Conservation (phyloP, 2,329 filamentous ascomycete species). For the Pseudogymnoascus sp. region DNA sequence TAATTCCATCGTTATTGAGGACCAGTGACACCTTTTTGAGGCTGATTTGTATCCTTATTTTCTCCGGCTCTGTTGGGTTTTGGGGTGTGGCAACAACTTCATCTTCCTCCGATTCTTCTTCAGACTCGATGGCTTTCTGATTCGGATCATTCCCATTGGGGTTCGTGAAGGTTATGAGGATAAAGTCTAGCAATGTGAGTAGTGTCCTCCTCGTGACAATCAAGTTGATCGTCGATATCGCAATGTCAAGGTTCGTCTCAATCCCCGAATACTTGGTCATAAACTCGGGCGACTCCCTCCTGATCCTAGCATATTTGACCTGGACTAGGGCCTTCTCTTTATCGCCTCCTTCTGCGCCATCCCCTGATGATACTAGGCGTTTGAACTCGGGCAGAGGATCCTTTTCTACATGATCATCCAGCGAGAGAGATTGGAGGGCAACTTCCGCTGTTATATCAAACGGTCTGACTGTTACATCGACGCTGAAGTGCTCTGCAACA, state of each 20-base stretch:
- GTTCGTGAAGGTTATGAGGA: constrained; percentile 81
- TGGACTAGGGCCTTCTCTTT: constrained; percentile 75
- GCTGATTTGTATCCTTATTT: constrained; percentile 86
- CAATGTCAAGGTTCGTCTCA: constrained; percentile 84
- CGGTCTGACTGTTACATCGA: constrained; percentile 80
- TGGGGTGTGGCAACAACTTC: constrained; percentile 22
- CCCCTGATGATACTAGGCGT: constrained; percentile 85
- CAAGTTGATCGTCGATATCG: constrained; percentile 90
- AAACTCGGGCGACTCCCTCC: constrained; percentile 86
- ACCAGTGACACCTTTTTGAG: constrained; percentile 90
- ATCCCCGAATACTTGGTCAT: constrained; percentile 86
- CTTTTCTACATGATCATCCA: constrained; percentile 91
- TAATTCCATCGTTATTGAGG: constrained; percentile 94
- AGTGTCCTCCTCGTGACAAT: constrained; percentile 90
- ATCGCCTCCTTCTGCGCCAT: constrained; percentile 62
- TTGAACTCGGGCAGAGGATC: constrained; percentile 86
- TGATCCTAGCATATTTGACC: constrained; percentile 84
- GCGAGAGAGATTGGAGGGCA: constrained; percentile 72
- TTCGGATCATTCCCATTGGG: constrained; percentile 42
- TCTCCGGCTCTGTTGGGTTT: constrained; percentile 31
- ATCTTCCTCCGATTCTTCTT: constrained; percentile 26
- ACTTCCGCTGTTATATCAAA: constrained; percentile 94
- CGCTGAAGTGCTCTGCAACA: constrained; percentile 78
- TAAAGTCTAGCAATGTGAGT: constrained; percentile 86
- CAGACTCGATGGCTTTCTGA: constrained; percentile 31